Evolutionary conservation across 805 yeast species (phyloP), one percentile per base, ranked within the genome.

Genomic region (Starmerella gropengiesseri): DNA sequence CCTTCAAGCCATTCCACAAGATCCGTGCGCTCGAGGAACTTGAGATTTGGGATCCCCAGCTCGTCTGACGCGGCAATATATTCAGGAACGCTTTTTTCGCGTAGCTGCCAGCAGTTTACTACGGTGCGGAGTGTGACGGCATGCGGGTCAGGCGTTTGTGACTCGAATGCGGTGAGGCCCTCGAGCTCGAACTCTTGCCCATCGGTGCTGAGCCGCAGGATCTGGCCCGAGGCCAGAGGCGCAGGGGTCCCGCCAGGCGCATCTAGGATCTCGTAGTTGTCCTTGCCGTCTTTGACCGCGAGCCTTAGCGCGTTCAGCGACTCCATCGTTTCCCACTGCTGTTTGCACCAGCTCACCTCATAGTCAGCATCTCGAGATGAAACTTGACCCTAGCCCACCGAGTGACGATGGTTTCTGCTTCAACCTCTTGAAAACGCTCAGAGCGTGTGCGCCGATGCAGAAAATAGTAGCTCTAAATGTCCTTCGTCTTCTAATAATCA

Each of bases 21-120:
- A 57, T 89, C 95, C 7, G 85, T 78, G 62, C 93, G 77, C 54
- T 85, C 94, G 58, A 83, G 62, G 57, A 89, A 87, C 44, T 83
- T 77, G 57, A 89, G 73, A 49, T 83, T 83, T 2, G 75, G 68
- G 26, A 89, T 69, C 3, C 73, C 70, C 30, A 71, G 64, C 38
- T 69, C 71, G 54, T 75, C 79, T 50, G 95, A 83, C 29, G 74
- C 77, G 9, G 77, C 71, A 46, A 85, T 72, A 59, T 89, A 87
- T 42, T 84, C 94, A 11, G 95, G 79, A 34, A 86, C 79, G 30
- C 78, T 72, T 21, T 81, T 69, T 42, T 81, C 83, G 46, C 73
- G 76, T 49, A 77, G 76, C 21, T 77, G 50, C 91, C 94, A 89
- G 50, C 91, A 81, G 43, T 50, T 46, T 26, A 50, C 43, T 4